Conservation (phyloP, 2,329 filamentous ascomycete species). For the Dothistroma pini region DNA sequence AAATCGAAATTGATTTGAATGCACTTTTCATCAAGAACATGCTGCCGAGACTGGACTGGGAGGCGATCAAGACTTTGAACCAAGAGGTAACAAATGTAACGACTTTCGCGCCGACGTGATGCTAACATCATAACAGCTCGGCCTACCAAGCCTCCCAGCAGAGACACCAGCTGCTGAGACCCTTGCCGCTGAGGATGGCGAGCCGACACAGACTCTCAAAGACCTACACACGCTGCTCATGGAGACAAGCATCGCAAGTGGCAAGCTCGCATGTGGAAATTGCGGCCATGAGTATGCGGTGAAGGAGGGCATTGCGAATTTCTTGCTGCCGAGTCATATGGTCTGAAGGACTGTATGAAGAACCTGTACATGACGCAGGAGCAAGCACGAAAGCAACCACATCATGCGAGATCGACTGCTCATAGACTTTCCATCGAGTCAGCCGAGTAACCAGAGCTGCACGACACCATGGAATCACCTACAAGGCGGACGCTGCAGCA, state of each 20-base stretch:
- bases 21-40: slow-evolving; percentile 78
- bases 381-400: neutral
- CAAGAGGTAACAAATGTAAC: slow-evolving; percentile 58
- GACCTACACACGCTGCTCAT: slow-evolving; percentile 79
- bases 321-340: slow-evolving; percentile 87
- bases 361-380: neutral
- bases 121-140: slow-evolving; percentile 55
- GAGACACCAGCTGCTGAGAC: slow-evolving; percentile 35
- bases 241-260: slow-evolving; percentile 85
- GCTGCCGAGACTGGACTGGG: slow-evolving; percentile 84
- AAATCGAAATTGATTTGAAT: slow-evolving; percentile 78
- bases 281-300: slow-evolving; percentile 93
- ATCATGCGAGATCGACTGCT: neutral
- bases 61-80: slow-evolving; percentile 69
- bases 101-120: neutral
- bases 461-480: no score
- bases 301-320: slow-evolving; percentile 95
- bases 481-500: no score
- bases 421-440: neutral
- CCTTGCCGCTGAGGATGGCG: slow-evolving; percentile 53
- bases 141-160: slow-evolving; percentile 67
- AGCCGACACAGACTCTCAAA: slow-evolving; percentile 64
- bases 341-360: slow-evolving; percentile 47
- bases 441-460: no score
- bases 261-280: slow-evolving; percentile 83